Evolutionary conservation across 1,284 basidiomycete genomes (phyloP), one percentile per base, ranked within the genome.

Genomic region (Cutaneotrichosporon cyanovorans): DNA sequence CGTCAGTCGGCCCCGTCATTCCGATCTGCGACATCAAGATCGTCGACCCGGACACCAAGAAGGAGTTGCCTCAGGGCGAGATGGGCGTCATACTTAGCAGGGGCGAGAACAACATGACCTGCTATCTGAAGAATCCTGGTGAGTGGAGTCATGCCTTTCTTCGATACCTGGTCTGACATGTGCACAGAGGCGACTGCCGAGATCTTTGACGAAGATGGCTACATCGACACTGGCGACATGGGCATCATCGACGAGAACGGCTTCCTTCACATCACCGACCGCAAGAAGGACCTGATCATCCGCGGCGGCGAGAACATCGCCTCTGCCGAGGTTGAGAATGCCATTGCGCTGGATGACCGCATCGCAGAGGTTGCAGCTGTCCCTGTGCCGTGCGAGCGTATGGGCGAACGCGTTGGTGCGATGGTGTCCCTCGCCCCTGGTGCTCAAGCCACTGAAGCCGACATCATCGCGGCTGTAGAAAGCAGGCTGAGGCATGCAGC

Each of bases 221-320:
- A 61, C 62, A 47, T 69, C 14, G 59, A 69, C 56, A 65, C 51
- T 2, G 66, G 66, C 19, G 67, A 69, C 57, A 55, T 62, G 12
- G 67, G 54, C 4, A 53, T 38, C 34, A 38, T 67, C n/a, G 67
- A 68, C 41, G 49, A 51, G 15, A 62, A 66, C 5, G 64, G 61
- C 2, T 64, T 61, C 50, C 37, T 69, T 22, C 61, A 60, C 45
- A 61, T 69, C 49, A 53, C 57, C 38, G 67, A 69, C 48, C 45
- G 67, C 16, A 45, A 44, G 14, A 55, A 55, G 44, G 67, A 69
- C 48, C 59, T 69, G 32, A 69, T 69, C 36, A 67, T 69, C 32
- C 63, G 67, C 3, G 67, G 67, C 18, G 67, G 67, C 10, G 67
- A 69, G 51, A 69, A 69, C 44, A 46, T 55, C 30, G 61, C 64